Evolutionary conservation across 2,329 filamentous ascomycete species (phyloP).

Genomic region (Fusarium newnesense): DNA sequence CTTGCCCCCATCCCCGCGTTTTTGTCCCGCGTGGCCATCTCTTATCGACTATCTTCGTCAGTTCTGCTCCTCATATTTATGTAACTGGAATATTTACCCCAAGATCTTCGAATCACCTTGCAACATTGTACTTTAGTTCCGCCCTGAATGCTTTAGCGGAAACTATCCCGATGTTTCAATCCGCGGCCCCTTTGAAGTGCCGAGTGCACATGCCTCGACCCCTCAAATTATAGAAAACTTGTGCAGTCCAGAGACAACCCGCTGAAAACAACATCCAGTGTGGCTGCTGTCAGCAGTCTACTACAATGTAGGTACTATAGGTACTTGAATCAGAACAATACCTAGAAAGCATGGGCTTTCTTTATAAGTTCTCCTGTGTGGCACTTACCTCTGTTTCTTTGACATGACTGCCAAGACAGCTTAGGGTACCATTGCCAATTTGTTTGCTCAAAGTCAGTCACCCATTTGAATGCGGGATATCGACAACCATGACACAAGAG

Average conservation of each 20-base stretch:
- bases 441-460: background rate
- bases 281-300: background rate
- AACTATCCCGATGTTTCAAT: slow-evolving; percentile 1
- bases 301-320: background rate
- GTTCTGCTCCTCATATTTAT: slow-evolving; percentile 15
- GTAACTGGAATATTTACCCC: slow-evolving; percentile 2
- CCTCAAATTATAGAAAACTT: background rate
- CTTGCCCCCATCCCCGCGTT: background rate
- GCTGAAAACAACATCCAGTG: background rate
- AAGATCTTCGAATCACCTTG: slow-evolving; percentile 12
- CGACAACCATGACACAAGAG: background rate
- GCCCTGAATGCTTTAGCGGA: background rate
- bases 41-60: slow-evolving; percentile 2
- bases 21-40: background rate
- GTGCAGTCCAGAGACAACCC: background rate
- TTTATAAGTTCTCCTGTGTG: background rate
- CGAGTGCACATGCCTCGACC: slow-evolving; percentile 17
- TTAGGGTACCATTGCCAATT: background rate
- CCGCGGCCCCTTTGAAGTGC: slow-evolving; percentile 24
- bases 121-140: background rate
- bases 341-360: background rate
- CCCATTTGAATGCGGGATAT: slow-evolving; percentile 13
- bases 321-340: slow-evolving; percentile 2
- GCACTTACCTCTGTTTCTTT: background rate
- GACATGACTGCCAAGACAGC: background rate